Conservation (phyloP, 768 basidiomycete species). For the Pleurotus sapidus region DNA sequence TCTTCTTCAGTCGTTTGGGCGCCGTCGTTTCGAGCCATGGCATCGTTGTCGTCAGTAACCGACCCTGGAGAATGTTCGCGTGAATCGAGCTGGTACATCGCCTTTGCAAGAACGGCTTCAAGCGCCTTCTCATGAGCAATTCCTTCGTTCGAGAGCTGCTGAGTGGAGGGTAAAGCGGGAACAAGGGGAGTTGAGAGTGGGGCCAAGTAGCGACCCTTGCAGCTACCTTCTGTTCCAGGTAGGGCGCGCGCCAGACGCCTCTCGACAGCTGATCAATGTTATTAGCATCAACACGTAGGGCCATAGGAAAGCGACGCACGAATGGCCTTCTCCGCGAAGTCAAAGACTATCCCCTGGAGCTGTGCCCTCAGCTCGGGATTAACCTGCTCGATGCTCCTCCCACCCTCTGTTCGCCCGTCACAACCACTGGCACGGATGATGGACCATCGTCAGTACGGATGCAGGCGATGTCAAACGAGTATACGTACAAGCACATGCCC, state of each 20-base stretch:
- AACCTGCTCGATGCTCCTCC: not conserved
- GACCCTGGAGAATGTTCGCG: too few relatives aligned
- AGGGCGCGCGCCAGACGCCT: not conserved
- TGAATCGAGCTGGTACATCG: too few relatives aligned
- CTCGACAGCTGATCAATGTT: not conserved
- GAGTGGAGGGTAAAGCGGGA: not conserved
- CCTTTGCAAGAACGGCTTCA: not conserved
- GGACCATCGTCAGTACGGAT: not conserved
- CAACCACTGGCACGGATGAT: not conserved
- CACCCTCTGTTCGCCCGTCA: not conserved
- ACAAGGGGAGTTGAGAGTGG: not conserved
- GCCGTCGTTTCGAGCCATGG: too few relatives aligned
- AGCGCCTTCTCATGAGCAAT: not conserved
- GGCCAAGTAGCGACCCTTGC: not conserved
- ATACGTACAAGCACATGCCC: not conserved
- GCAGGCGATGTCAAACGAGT: not conserved
- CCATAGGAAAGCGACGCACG: not conserved
- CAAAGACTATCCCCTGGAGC: not conserved
- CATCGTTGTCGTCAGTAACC: too few relatives aligned
- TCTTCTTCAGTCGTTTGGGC: too few relatives aligned
- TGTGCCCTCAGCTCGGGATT: not conserved
- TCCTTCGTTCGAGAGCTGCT: not conserved
- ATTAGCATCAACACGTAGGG: not conserved
- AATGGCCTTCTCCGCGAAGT: not conserved
- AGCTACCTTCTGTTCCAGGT: not conserved